Base-by-base conservation (phyloP, 148 eudicot genomes). In the Silene uniflora region DNA sequence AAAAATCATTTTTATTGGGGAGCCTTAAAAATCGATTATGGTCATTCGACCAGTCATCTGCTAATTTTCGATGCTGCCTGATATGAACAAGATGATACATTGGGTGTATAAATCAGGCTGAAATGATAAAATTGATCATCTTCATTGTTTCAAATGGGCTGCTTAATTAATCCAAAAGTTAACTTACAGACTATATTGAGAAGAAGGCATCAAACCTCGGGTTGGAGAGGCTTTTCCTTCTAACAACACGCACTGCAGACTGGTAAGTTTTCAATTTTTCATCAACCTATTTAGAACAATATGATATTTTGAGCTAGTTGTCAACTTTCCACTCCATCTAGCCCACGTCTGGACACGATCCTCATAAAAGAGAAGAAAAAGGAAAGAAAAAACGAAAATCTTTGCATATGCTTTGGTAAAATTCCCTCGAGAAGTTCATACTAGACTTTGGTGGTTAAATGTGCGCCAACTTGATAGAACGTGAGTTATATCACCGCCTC, bases 161-260 rank as follows among this genome's bases (percentile, higher is more conserved):
- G 19, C 16, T 60, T 81, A 70, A 77, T 74, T 29, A 64, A 47
- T 54, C 47, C 35, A 13, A 69, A 0, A 58, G 68, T 35, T 59
- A 46, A 55, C 66, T 18, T 82, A 78, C 88, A 95, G 98, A 95
- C 88, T 95, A 87, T 83, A 81, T 95, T 64, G 98, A 95, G 85
- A 95, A 85, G 82, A 92, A 90, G 83, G 96, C 98, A 66, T 88
- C 92, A 64, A 82, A 89, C 13, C 84, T 89, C 73, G 93, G 96
- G 75, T 76, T 92, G 82, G 87, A 89, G 80, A 85, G 58, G 86
- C 91, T 95, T 71, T 95, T 95, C 80, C 83, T 92, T 66, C 84
- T 92, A 52, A 95, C 98, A 72, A 92, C 98, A 19, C 96, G 97
- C 71, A 90, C 97, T 56, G 98, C 96, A 79, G 98, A 95, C 82